Percentiles rank a stretch among this genome's conserved stretches.
These are phyloP conservation scores for Oenanthe javanica DNA, from an alignment of 140 eudicot species.

Conservation along the genomic window DNA sequence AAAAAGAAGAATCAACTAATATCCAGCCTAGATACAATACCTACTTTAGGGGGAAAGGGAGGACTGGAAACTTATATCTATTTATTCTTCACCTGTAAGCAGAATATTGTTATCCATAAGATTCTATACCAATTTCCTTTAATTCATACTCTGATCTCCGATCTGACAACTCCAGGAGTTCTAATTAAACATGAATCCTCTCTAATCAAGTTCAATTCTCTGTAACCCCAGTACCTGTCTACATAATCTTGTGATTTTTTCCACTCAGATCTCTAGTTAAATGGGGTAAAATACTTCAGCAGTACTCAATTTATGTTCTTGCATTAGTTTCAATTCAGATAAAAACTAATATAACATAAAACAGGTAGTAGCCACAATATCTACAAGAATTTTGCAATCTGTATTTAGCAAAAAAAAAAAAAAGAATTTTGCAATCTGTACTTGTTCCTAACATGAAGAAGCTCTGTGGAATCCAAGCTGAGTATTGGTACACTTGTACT, in stretches of 20 bases:
- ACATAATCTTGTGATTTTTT: neutral
- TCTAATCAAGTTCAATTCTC: neutral
- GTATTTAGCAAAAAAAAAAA: too few species aligned
- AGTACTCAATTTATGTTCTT: neutral
- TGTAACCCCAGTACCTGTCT: neutral
- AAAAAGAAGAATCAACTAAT: neutral
- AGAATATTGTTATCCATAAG: neutral
- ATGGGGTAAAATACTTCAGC: neutral
- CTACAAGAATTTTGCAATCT: neutral
- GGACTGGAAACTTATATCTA: neutral
- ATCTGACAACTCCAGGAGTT: neutral
- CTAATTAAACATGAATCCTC: neutral
- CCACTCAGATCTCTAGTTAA: neutral
- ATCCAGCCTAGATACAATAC: conserved; percentile 1
- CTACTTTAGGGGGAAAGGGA: neutral
- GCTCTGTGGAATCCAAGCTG: neutral
- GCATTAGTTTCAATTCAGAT: neutral
- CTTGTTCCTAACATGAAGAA: neutral
- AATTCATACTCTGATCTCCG: neutral
- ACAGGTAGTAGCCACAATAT: neutral
- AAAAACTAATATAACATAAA: too few species aligned
- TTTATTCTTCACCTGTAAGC: neutral
- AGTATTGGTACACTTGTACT: neutral
- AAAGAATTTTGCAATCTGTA: neutral
- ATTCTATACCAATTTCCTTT: neutral